A percentile compares a stretch with the other conserved stretches of the same genome.
These are phyloP conservation scores for Acanthochlamys bracteata DNA, from an alignment of 106 monocot genomes.

Conservation along the genomic window DNA sequence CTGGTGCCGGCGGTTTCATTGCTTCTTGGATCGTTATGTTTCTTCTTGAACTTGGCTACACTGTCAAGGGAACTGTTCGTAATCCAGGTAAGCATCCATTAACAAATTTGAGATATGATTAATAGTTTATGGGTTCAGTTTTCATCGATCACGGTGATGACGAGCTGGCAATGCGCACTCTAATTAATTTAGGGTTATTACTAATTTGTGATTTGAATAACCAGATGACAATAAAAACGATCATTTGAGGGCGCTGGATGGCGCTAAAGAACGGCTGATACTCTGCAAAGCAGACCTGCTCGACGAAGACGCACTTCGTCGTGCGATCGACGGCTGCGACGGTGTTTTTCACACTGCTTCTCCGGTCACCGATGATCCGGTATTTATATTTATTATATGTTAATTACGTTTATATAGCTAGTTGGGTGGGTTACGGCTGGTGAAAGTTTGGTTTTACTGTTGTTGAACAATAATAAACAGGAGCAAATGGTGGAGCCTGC, in stretches of 20 bases:
- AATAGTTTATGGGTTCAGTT: not conserved
- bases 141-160: not conserved
- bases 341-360: constrained; percentile 89
- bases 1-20: constrained; percentile 47
- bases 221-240: constrained; percentile 71
- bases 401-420: not conserved
- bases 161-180: too few relatives aligned
- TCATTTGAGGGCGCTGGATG: constrained; percentile 51
- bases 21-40: constrained; percentile 52
- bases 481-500: constrained; percentile 87
- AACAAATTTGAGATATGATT: not conserved
- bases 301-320: constrained; percentile 39
- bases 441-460: not conserved
- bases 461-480: constrained; percentile 6
- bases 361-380: constrained; percentile 82
- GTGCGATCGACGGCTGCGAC: constrained; percentile 55
- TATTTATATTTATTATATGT: not conserved
- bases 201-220: not conserved
- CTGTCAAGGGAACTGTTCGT: constrained; percentile 40
- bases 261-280: constrained; percentile 55
- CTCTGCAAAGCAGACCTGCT: constrained; percentile 65
- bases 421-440: too few relatives aligned
- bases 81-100: constrained; percentile 18
- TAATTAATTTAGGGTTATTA: too few relatives aligned
- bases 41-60: constrained; percentile 42